Conservation (phyloP, 768 basidiomycete species). For the Boletus vermiculosoides region DNA sequence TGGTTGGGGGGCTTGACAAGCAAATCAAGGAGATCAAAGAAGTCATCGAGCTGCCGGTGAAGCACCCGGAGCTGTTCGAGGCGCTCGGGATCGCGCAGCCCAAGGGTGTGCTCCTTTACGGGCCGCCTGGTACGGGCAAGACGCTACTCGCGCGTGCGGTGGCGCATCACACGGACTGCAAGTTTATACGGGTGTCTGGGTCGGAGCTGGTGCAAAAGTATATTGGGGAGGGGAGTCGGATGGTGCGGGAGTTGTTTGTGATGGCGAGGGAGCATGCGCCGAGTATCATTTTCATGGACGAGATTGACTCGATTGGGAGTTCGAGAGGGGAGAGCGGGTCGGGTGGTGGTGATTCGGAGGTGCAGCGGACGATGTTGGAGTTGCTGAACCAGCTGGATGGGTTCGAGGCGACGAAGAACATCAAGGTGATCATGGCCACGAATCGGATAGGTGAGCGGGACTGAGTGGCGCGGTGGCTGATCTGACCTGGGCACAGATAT, state of each 20-base stretch:
- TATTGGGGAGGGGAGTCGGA: slow-evolving; percentile 93
- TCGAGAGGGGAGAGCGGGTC: slow-evolving; percentile 78
- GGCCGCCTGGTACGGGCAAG: slow-evolving; percentile 96
- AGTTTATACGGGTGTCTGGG: slow-evolving; percentile 94
- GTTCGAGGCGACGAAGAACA: slow-evolving; percentile 81
- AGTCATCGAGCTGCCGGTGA: slow-evolving; percentile 96
- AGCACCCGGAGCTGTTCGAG: slow-evolving; percentile 97
- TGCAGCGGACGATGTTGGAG: slow-evolving; percentile 89
- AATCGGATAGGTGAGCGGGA: slow-evolving; percentile 77
- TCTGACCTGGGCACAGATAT: slow-evolving; percentile 58
- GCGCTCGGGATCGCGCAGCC: slow-evolving; percentile 95
- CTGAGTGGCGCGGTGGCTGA: neutral
- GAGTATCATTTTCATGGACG: slow-evolving; percentile 99
- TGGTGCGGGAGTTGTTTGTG: slow-evolving; percentile 97
- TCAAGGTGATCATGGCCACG: slow-evolving; percentile 94
- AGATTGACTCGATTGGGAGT: slow-evolving; percentile 96
- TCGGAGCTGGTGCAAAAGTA: slow-evolving; percentile 97
- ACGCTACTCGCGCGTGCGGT: slow-evolving; percentile 93
- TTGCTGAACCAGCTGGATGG: slow-evolving; percentile 87
- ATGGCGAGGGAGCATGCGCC: slow-evolving; percentile 98
- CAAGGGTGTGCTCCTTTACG: slow-evolving; percentile 93
- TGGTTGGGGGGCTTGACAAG: slow-evolving; percentile 98
- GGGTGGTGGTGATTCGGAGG: slow-evolving; percentile 85
- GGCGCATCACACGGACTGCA: slow-evolving; percentile 96
- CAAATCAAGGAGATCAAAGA: slow-evolving; percentile 99